phyloP scores from a whole-genome alignment of 768 basidiomycete genomes.

The Tricholoma hemisulphureum region DNA sequence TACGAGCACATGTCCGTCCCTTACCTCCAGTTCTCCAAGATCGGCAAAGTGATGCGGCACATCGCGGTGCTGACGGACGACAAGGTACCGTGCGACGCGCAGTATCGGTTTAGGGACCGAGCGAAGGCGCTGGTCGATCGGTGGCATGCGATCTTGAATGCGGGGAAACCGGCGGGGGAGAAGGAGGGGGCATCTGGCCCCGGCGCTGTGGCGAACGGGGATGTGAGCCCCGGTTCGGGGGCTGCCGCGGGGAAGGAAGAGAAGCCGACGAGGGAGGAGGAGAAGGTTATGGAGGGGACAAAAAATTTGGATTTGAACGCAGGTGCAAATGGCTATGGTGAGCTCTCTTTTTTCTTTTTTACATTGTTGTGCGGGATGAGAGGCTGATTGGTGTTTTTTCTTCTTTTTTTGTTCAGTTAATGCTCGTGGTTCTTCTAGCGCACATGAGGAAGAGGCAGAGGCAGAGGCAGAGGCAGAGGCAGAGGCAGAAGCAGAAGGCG shows the following conservation, averaged over 20 bases:
- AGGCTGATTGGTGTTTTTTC: not conserved
- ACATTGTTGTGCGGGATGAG: not conserved
- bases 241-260: not conserved
- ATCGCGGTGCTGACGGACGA: slow-evolving; percentile 50
- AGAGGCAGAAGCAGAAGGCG: slow-evolving; percentile 19
- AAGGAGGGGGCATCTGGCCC: slow-evolving; percentile 6
- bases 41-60: slow-evolving; percentile 79
- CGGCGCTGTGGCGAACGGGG: slow-evolving; percentile 11
- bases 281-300: not conserved
- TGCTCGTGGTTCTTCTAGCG: too few relatives aligned
- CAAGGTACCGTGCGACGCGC: slow-evolving; percentile 54
- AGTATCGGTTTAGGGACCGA: slow-evolving; percentile 59
- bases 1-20: slow-evolving; percentile 70
- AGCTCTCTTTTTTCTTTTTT: not conserved
- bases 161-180: slow-evolving; percentile 12
- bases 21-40: slow-evolving; percentile 74
- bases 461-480: slow-evolving; percentile 18
- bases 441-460: not conserved
- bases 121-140: slow-evolving; percentile 60
- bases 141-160: slow-evolving; percentile 50
- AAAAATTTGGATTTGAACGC: not conserved
- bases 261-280: not conserved
- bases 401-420: too few relatives aligned
- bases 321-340: not conserved
- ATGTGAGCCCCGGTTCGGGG: not conserved